Base-by-base conservation (phyloP, 1,284 basidiomycete genomes). In the Vanrija humicola region DNA sequence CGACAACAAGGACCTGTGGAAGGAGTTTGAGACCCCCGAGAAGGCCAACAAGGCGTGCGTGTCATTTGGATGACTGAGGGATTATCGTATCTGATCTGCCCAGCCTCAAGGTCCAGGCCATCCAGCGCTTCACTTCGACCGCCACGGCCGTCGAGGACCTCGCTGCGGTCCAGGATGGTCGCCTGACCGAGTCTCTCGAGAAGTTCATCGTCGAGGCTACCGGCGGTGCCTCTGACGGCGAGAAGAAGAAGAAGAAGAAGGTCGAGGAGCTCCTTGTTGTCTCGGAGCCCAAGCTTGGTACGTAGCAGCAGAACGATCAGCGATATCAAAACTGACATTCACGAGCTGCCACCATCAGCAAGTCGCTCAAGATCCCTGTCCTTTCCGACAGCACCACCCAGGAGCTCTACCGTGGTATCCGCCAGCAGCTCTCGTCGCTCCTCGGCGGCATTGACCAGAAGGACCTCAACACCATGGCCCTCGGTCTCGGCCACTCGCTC, bases 111-210 rank as follows among this genome's bases (percentile, higher is more conserved):
- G 81, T 98, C 56, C 91, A 95, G 75, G 90, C 92, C 43, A 82
- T 98, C 55, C 95, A 98, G 79, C 89, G 92, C 53, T 98, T 98
- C 78, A 89, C 89, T 38, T 95, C 92, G 46, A 98, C 95, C 10
- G 96, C 91, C 26, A 87, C 88, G 21, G 95, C 96, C n/a, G 95
- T 98, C n/a, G 94, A 98, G 78, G 95, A 98, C 74, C 87, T 98
- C 67, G 90, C 91, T 29, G 86, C 94, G 14, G 79, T 98, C 46
- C 91, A 95, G 73, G 87, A 88, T 52, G 93, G 94, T 62, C 94
- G 96, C 79, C 77, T 98, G 49, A 90, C 90, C 52, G 96, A 96
- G 77, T 86, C 87, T 6, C 80, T 98, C 65, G 95, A 95, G 79
- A 87, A 95, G 73, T 98, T 98, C 81, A 78, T 98, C 66, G 86